Percentiles rank a stretch among this genome's conserved stretches.
These are phyloP conservation scores for Phytophthora vignae DNA, from an alignment of 352 stramenopile genomes.

Conservation along the genomic window DNA sequence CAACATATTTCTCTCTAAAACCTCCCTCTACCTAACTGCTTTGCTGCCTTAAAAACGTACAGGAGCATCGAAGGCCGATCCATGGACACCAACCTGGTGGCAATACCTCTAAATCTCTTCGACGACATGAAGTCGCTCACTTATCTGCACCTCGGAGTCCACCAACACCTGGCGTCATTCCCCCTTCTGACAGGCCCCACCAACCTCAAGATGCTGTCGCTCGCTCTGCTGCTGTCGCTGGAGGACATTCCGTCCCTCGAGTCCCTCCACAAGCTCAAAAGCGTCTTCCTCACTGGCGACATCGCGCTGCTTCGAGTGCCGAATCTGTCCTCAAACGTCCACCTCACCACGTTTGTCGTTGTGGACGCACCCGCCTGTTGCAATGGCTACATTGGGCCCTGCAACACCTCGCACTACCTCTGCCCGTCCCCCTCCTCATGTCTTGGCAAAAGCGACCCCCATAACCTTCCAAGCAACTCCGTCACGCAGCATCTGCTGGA, in stretches of 20 bases:
- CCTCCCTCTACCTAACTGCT: background rate
- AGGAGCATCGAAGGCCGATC: constrained; percentile 36
- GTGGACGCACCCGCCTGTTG: constrained; percentile 17
- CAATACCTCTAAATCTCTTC: constrained; percentile 35
- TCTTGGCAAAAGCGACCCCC: background rate
- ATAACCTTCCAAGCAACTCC: constrained; percentile 9
- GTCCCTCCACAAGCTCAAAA: constrained; percentile 11
- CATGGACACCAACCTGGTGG: constrained; percentile 17
- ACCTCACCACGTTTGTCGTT: background rate
- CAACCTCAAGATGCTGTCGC: constrained; percentile 32
- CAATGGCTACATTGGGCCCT: constrained; percentile 28
- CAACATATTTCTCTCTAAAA: background rate
- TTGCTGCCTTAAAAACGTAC: background rate
- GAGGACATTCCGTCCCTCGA: constrained; percentile 22
- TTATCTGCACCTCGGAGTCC: constrained; percentile 32
- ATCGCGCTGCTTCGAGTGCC: constrained; percentile 7
- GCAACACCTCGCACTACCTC: constrained; percentile 12
- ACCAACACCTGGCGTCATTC: constrained; percentile 22
- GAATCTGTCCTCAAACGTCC: background rate
- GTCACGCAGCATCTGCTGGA: constrained; percentile 14
- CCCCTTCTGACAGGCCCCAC: constrained; percentile 19
- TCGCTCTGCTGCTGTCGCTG: constrained; percentile 16
- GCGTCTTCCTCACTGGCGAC: background rate
- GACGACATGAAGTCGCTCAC: constrained; percentile 31
- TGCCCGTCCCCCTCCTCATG: constrained; percentile 1